A percentile compares a stretch with the other conserved stretches of the same genome.
These are phyloP conservation scores for Kazachstania kunashirensis DNA, from an alignment of 805 yeast species.

Conservation along the genomic window DNA sequence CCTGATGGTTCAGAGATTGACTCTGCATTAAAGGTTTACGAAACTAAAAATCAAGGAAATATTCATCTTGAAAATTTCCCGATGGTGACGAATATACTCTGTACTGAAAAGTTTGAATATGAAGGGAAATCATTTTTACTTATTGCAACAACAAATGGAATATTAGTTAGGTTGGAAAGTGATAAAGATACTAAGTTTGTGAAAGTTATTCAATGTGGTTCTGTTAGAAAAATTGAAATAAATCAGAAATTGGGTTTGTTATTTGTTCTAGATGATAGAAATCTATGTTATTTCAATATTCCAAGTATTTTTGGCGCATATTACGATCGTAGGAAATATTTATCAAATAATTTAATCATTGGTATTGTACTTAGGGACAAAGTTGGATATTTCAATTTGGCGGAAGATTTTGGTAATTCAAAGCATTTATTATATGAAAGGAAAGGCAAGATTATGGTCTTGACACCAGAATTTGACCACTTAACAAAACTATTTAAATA, in stretches of 20 bases:
- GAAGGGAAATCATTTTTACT: conserved; percentile 39
- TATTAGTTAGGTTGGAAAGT: conserved; percentile 36
- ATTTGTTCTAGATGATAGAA: conserved; percentile 48
- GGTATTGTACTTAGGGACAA: conserved; percentile 45
- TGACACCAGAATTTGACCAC: conserved; percentile 30
- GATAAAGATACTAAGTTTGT: conserved; percentile 10
- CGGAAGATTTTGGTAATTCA: conserved; percentile 53
- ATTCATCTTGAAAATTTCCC: conserved; percentile 1
- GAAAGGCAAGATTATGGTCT: conserved; percentile 38
- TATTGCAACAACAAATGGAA: conserved; percentile 55
- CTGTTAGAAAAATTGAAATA: conserved; percentile 49
- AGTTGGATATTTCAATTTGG: conserved; percentile 56
- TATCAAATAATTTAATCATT: conserved; percentile 30
- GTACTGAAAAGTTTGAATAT: conserved; percentile 38
- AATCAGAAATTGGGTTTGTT: conserved; percentile 41
- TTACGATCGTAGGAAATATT: conserved; percentile 32
- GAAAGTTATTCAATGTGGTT: conserved; percentile 29
- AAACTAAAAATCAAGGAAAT: conserved; percentile 7
- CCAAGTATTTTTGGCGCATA: conserved; percentile 54
- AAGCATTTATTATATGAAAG: conserved; percentile 47
- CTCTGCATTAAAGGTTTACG: conserved; percentile 30
- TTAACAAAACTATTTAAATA: conserved; percentile 24
- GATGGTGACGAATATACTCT: conserved; percentile 32
- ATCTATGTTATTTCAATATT: conserved; percentile 52
- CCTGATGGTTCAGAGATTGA: conserved; percentile 45